Evolutionary conservation across 2,329 filamentous ascomycete genomes (phyloP).

Genomic region (Aspergillus latus): DNA sequence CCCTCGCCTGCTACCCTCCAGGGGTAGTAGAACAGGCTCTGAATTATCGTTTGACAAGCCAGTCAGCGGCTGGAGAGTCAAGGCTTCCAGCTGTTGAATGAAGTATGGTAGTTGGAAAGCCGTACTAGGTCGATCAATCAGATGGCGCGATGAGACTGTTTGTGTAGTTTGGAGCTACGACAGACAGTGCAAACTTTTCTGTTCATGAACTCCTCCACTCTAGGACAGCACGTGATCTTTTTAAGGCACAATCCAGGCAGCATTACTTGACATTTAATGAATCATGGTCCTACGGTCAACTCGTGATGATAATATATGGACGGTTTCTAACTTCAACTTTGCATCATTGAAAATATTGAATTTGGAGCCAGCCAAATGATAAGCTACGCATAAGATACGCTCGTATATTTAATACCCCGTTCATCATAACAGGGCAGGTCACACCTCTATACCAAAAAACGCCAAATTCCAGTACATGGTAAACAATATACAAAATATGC

Average conservation of each 20-base stretch:
- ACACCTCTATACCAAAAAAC: constrained; percentile 1
- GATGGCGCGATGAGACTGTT: constrained; percentile 36
- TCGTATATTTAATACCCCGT: background rate
- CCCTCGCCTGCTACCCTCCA: constrained; percentile 1
- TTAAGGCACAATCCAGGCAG: background rate
- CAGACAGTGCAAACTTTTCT: constrained; percentile 44
- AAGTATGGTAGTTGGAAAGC: constrained; percentile 13
- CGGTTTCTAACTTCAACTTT: background rate
- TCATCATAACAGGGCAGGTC: background rate
- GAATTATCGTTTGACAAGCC: background rate
- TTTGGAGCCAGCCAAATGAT: constrained; percentile 20
- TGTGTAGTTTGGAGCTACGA: constrained; percentile 40
- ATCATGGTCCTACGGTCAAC: too few species aligned
- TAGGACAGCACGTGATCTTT: background rate
- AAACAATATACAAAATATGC: constrained; percentile 6
- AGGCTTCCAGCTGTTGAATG: constrained; percentile 12
- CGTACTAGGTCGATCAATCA: constrained; percentile 25
- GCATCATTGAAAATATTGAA: background rate
- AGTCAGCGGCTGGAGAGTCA: constrained; percentile 8
- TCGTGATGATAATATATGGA: too few species aligned
- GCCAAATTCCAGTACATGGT: background rate
- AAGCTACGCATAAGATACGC: background rate
- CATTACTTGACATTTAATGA: too few species aligned
- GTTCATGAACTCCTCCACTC: constrained; percentile 10
- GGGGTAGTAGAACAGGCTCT: constrained; percentile 1